A percentile compares a stretch with the other conserved stretches of the same genome.
Conservation (phyloP, 169 alveolate genomes). For the Theileria parva region DNA sequence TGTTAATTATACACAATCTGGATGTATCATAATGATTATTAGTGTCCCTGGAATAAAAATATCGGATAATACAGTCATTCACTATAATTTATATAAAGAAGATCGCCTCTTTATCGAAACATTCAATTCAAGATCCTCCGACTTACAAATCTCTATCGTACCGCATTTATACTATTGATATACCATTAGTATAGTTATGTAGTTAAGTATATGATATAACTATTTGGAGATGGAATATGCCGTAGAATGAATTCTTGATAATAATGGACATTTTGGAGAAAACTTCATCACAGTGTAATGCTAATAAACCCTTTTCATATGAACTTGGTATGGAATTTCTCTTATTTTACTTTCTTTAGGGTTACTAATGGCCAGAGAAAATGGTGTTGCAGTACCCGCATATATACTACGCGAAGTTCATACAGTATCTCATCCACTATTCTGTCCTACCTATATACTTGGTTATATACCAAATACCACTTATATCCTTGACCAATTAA, state of each 20-base stretch:
- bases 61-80: conserved; percentile 73
- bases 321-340: conserved; percentile 29
- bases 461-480: too few relatives aligned
- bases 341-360: conserved; percentile 5
- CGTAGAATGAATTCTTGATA: conserved; percentile 57
- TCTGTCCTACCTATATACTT: not conserved
- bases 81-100: conserved; percentile 75
- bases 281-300: conserved; percentile 54
- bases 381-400: conserved; percentile 60
- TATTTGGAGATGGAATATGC: not conserved
- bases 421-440: conserved; percentile 6
- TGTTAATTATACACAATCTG: not conserved
- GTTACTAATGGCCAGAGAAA: conserved; percentile 45
- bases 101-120: conserved; percentile 74
- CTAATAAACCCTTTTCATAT: conserved; percentile 58
- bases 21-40: not conserved
- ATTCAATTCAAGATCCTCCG: conserved; percentile 62
- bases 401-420: conserved; percentile 63
- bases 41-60: conserved; percentile 72
- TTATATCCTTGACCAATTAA: not conserved
- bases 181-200: not conserved
- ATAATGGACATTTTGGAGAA: conserved; percentile 76
- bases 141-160: conserved; percentile 36
- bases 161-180: not conserved
- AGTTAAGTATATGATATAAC: not conserved